Evolutionary conservation across 192 early-diverging fungal genomes (phyloP).

Genomic region (Linnemannia zychae): DNA sequence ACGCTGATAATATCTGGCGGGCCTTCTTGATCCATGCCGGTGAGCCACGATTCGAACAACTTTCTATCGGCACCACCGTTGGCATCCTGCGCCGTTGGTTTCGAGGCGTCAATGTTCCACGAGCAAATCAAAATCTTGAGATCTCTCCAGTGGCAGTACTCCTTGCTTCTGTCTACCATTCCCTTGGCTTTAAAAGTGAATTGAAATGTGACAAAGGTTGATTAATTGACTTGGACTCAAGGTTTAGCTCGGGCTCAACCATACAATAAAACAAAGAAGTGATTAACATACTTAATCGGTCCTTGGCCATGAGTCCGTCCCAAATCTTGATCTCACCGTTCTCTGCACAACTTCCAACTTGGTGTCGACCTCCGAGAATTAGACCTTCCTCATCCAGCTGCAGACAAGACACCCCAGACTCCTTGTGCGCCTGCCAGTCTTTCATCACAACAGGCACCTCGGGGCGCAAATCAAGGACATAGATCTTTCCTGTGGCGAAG

Average conservation of each 20-base stretch:
- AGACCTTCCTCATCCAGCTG: conserved; percentile 72
- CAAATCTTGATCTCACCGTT: conserved; percentile 78
- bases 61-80: conserved; percentile 61
- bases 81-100: conserved; percentile 82
- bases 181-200: conserved; percentile 59
- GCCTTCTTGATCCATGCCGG: conserved; percentile 58
- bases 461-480: conserved; percentile 74
- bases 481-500: conserved; percentile 82
- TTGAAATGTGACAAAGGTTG: not conserved
- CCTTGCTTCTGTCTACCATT: conserved; percentile 70
- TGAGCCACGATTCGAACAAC: conserved; percentile 64
- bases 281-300: conserved; percentile 71
- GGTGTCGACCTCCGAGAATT: conserved; percentile 58
- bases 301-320: conserved; percentile 80
- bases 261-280: conserved; percentile 11
- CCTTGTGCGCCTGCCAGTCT: conserved; percentile 75
- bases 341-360: conserved; percentile 72
- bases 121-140: conserved; percentile 85
- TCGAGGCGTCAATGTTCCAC: conserved; percentile 95
- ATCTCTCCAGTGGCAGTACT: conserved; percentile 75
- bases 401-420: conserved; percentile 62
- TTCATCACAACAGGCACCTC: conserved; percentile 71
- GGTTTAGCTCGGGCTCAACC: not conserved
- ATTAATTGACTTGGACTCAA: not conserved
- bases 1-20: conserved; percentile 85